These are phyloP conservation scores for Calocera viscosa DNA, from an alignment of 768 basidiomycete species.

Conservation along the genomic window DNA sequence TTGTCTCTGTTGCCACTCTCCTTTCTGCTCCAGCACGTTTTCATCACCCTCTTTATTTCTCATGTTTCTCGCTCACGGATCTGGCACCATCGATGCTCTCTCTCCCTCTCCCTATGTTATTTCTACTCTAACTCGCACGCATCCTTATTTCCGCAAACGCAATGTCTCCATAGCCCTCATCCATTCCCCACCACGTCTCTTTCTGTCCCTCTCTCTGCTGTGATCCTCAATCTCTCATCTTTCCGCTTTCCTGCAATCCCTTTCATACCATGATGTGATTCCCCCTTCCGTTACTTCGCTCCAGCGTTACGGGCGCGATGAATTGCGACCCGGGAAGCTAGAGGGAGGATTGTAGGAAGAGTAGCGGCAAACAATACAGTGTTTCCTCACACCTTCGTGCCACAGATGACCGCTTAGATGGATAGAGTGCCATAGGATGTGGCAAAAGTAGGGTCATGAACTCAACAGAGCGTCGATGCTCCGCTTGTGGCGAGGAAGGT, in stretches of 20 bases:
- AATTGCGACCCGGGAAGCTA: too few relatives aligned
- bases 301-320: too few relatives aligned
- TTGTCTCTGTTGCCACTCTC: neutral
- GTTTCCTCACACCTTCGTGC: neutral
- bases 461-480: too few relatives aligned
- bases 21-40: neutral
- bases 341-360: too few relatives aligned
- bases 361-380: neutral
- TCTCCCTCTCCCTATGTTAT: neutral
- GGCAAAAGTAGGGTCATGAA: too few relatives aligned
- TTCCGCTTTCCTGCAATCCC: neutral
- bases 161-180: neutral
- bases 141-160: neutral
- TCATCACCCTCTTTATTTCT: neutral
- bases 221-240: neutral
- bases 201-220: neutral
- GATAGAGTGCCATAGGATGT: too few relatives aligned
- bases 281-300: too few relatives aligned
- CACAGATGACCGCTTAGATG: too few relatives aligned
- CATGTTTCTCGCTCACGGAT: neutral
- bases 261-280: too few relatives aligned
- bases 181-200: neutral
- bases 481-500: too few relatives aligned
- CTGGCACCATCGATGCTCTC: neutral
- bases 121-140: neutral